A percentile compares a stretch with the other conserved stretches of the same genome.
Evolutionary conservation across 2,329 filamentous ascomycete genomes (phyloP).

Genomic region (Tolypocladium amazonense): DNA sequence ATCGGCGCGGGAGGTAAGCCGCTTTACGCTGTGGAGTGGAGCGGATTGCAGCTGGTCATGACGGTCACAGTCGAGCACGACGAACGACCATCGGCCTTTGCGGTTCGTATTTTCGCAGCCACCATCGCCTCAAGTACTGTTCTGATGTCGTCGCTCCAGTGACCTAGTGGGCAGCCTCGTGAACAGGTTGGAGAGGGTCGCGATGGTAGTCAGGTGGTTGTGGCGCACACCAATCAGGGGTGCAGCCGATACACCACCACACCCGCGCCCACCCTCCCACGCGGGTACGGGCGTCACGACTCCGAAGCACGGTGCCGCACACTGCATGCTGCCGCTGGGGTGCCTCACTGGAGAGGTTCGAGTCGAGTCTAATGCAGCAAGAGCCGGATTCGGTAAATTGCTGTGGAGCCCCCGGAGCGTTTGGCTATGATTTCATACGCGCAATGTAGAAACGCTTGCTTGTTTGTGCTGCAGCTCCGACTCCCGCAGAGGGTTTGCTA

Average conservation of each 20-base stretch:
- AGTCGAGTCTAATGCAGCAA: not conserved
- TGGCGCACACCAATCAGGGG: constrained; percentile 25
- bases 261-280: constrained; percentile 3
- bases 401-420: not conserved
- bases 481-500: not conserved
- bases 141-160: not conserved
- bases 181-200: constrained; percentile 16
- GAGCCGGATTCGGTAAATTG: not conserved
- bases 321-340: not conserved
- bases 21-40: not conserved
- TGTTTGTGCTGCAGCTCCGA: not conserved
- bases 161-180: constrained; percentile 21
- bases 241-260: constrained; percentile 7
- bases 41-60: not conserved
- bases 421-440: not conserved
- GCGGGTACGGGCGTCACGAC: not conserved
- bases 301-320: not conserved
- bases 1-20: constrained; percentile 1
- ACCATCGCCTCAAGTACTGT: not conserved
- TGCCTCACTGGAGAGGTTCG: not conserved
- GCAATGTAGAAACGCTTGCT: not conserved
- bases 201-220: constrained; percentile 25
- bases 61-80: not conserved
- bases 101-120: not conserved
- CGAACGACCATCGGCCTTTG: not conserved